Conservation (phyloP, 331 rosid genomes). For the Arachis monticola region DNA sequence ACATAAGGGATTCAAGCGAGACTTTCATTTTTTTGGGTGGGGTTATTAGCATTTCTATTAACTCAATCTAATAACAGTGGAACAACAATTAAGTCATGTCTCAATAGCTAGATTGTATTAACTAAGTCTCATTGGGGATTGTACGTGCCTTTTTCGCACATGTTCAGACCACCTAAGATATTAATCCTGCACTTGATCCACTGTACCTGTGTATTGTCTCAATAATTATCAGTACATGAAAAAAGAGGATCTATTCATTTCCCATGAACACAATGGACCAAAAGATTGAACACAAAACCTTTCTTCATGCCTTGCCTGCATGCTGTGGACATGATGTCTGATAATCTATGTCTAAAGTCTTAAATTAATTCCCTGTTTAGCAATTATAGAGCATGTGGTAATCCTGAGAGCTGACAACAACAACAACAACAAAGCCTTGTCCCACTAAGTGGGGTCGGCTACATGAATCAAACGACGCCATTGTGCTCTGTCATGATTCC, state of each 20-base stretch:
- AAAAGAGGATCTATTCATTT: neutral
- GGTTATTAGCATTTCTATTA: neutral
- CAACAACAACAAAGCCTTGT: no score
- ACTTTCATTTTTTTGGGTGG: neutral
- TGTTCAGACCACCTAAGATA: no score
- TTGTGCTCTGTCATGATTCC: no score
- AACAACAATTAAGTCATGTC: no score
- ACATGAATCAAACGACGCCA: no score
- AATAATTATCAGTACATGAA: neutral
- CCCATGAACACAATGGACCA: conserved; percentile 3
- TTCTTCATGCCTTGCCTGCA: neutral
- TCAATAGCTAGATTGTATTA: no score
- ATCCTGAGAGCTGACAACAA: conserved; percentile 3
- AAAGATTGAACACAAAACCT: neutral
- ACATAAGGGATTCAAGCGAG: neutral
- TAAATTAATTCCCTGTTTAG: conserved; percentile 17
- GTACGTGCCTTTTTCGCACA: neutral
- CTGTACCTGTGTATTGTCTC: neutral
- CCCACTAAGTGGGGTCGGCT: no score
- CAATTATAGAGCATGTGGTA: conserved; percentile 23
- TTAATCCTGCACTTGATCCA: no score
- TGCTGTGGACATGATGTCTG: conserved; percentile 12
- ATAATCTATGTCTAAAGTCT: conserved; percentile 24
- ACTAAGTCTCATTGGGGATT: no score
- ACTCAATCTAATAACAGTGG: neutral